These are phyloP conservation scores for Fusarium dimerum DNA, from an alignment of 2,329 filamentous ascomycete species.

Conservation along the genomic window DNA sequence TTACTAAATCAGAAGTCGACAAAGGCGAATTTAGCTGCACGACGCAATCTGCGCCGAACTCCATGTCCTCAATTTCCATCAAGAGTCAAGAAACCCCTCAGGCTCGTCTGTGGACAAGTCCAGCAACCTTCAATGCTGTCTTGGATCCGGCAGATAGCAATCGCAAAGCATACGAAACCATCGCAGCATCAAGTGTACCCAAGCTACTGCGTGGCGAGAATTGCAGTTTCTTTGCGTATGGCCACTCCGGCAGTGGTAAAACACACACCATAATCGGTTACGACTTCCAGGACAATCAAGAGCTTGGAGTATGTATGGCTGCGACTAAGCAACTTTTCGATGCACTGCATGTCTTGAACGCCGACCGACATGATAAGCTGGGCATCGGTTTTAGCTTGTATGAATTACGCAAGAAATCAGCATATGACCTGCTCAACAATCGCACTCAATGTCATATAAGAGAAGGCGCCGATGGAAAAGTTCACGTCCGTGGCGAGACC, in stretches of 20 bases:
- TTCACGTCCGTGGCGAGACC: slow-evolving; percentile 43
- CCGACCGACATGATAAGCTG: slow-evolving; percentile 15
- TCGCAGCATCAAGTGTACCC: too few relatives aligned
- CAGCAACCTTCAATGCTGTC: too few relatives aligned
- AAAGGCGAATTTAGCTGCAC: too few relatives aligned
- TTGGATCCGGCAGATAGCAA: too few relatives aligned
- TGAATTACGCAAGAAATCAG: slow-evolving; percentile 42
- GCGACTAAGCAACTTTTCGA: slow-evolving; percentile 34
- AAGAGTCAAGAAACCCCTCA: too few relatives aligned
- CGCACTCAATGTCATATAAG: slow-evolving; percentile 41
- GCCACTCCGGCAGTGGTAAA: slow-evolving; percentile 89
- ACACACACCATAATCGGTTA: slow-evolving; percentile 74
- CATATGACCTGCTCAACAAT: slow-evolving; percentile 43
- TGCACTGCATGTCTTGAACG: slow-evolving; percentile 29
- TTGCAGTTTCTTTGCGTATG: slow-evolving; percentile 77
- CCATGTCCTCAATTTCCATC: too few relatives aligned
- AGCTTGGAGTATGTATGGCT: slow-evolving; percentile 40
- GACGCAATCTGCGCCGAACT: too few relatives aligned
- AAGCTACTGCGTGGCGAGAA: slow-evolving; percentile 11
- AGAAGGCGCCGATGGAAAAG: slow-evolving; percentile 41
- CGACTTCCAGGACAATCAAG: slow-evolving; percentile 34
- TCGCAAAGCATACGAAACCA: too few relatives aligned
- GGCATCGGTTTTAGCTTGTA: slow-evolving; percentile 42
- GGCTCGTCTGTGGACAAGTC: too few relatives aligned
- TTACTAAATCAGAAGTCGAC: too few relatives aligned